Base-by-base conservation (phyloP, 2,329 filamentous ascomycete species). In the Phialemoniopsis sp. region DNA sequence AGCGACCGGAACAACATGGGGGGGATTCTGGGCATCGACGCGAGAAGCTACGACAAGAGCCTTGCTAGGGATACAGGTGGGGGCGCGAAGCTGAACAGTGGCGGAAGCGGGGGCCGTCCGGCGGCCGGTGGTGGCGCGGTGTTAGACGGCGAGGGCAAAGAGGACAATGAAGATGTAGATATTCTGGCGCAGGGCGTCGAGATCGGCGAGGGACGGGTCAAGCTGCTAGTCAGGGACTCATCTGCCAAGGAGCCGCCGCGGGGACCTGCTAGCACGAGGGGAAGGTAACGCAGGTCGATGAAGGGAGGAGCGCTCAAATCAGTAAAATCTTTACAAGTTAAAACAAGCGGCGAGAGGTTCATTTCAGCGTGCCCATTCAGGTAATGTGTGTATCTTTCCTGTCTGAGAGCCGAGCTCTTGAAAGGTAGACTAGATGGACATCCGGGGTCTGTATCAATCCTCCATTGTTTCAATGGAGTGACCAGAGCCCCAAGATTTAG, bases 1-100 rank as follows among this genome's bases (percentile, higher is more conserved):
- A 91, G 91, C n/a, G 93, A 97, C 62, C 79, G 89, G 40, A 84
- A 82, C 59, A 83, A 75, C 57, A 82, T 84, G 66, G 90, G 89
- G 43, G 91, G 93, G 32, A 85, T 85, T 43, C 59, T 85, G 42
- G 81, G 81, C 8, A 78, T 85, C 43, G 80, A 85, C 55, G 78
- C 80, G 29, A 68, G 78, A 46, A 84, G 79, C 56, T 85, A 76
- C 69, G 81, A 85, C 59, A 81, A 76, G 63, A 72, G 73, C 14
- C 60, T 83, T 39, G 56, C 65, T 7, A 67, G 72, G 42, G 73
- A 80, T 37, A 29, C 32, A 28, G 26, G 17, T 8, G 32, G 28
- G 12, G 33, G 17, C 8, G 32, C 5, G 16, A 16, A n/a, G 13
- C 13, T 12, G 6, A 37, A 32, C 14, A 26, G 13, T 28, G 13